Percentiles rank a stretch among this genome's conserved stretches.
phyloP scores from a whole-genome alignment of 1,139 yeast genomes.

The Zygosaccharomyces pseudobailii region DNA sequence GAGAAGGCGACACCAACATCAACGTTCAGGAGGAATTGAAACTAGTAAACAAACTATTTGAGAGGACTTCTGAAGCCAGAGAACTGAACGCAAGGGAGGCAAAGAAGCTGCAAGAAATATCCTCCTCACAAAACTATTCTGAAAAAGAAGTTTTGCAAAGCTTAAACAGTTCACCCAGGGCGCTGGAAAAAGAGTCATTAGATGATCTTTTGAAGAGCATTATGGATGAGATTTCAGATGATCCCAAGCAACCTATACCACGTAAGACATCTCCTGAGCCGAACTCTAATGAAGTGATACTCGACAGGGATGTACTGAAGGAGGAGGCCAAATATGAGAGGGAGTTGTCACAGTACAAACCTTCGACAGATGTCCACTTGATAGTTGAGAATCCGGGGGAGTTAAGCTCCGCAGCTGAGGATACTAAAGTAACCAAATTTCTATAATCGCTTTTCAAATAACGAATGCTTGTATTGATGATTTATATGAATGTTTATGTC shows the following conservation, averaged over 20 bases:
- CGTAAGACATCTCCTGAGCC: background rate
- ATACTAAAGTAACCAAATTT: slow-evolving; percentile 33
- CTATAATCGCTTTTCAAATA: slow-evolving; percentile 19
- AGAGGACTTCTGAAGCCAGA: slow-evolving; percentile 18
- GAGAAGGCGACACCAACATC: slow-evolving; percentile 26
- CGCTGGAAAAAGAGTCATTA: slow-evolving; percentile 23
- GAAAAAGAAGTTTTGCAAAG: slow-evolving; percentile 14
- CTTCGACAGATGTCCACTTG: slow-evolving; percentile 33
- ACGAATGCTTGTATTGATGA: background rate
- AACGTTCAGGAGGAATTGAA: slow-evolving; percentile 33
- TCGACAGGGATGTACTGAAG: slow-evolving; percentile 19
- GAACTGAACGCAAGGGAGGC: slow-evolving; percentile 17
- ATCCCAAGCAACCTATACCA: background rate
- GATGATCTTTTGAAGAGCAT: slow-evolving; percentile 27
- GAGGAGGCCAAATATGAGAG: slow-evolving; percentile 27
- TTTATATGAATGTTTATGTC: background rate
- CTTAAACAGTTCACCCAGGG: slow-evolving; percentile 10
- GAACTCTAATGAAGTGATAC: slow-evolving; percentile 10
- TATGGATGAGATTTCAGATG: slow-evolving; percentile 21
- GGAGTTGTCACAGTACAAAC: slow-evolving; percentile 27
- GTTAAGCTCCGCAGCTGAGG: slow-evolving; percentile 33
- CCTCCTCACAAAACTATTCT: slow-evolving; percentile 7
- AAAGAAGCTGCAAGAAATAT: slow-evolving; percentile 5
- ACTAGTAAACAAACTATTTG: slow-evolving; percentile 34
- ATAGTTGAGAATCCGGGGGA: slow-evolving; percentile 38